Conservation (phyloP, 345 rosid species). For the Citrus trifoliata region DNA sequence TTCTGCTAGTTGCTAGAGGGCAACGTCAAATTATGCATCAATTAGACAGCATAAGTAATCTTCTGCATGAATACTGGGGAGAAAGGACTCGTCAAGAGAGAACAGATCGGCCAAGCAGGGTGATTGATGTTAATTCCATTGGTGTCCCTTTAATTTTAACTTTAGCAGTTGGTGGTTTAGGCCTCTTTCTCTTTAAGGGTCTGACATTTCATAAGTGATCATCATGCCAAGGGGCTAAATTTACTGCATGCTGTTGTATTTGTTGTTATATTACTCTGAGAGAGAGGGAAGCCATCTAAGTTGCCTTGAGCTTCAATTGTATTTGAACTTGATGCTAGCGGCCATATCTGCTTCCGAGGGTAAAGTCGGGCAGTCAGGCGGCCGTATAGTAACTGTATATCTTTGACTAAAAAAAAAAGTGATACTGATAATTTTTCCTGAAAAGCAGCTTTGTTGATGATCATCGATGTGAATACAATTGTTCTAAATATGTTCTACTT, state of each 20-base stretch:
- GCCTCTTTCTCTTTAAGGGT: constrained; percentile 43
- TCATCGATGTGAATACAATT: background rate
- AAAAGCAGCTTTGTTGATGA: background rate
- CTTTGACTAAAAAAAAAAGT: background rate
- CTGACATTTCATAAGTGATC: constrained; percentile 32
- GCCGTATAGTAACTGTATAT: background rate
- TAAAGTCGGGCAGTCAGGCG: background rate
- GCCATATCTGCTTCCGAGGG: background rate
- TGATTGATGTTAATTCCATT: constrained; percentile 29
- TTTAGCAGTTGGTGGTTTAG: constrained; percentile 62
- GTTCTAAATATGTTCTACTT: no score
- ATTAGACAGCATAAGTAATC: constrained; percentile 71
- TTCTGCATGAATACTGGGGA: constrained; percentile 61
- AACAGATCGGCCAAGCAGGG: constrained; percentile 27
- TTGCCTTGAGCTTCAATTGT: background rate
- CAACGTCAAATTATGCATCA: constrained; percentile 94
- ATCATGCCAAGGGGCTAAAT: background rate
- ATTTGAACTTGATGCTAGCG: background rate
- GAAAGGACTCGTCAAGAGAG: constrained; percentile 63
- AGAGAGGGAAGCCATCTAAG: background rate
- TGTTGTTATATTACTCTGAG: background rate
- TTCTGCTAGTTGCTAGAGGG: constrained; percentile 54
- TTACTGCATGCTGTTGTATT: background rate
- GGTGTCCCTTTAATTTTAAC: constrained; percentile 52
- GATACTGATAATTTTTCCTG: no score